Conservation (phyloP, 805 yeast genomes). For the Sugiyamaella lignohabitans region DNA sequence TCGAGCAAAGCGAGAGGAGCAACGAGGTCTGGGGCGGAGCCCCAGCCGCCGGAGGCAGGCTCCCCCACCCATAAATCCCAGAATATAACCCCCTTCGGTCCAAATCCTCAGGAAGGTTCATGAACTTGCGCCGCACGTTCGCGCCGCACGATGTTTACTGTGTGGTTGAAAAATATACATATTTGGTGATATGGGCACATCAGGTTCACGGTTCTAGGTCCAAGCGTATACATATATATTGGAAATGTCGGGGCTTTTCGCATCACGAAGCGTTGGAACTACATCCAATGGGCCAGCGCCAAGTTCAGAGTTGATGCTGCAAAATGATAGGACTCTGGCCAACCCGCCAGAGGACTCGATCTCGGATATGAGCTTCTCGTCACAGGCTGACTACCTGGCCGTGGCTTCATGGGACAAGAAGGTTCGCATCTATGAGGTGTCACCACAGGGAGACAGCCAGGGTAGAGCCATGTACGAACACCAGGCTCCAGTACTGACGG, state of each 20-base stretch:
- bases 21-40: too few relatives aligned
- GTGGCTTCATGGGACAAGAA: slow-evolving; percentile 93
- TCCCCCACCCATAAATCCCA: too few relatives aligned
- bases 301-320: slow-evolving; percentile 14
- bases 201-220: too few relatives aligned
- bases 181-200: too few relatives aligned
- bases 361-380: slow-evolving; percentile 76
- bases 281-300: neutral
- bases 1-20: too few relatives aligned
- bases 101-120: too few relatives aligned
- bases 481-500: slow-evolving; percentile 75
- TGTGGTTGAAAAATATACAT: too few relatives aligned
- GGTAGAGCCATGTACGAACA: slow-evolving; percentile 89
- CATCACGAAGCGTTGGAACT: neutral
- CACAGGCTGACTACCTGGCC: slow-evolving; percentile 73
- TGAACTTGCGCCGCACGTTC: too few relatives aligned
- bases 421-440: slow-evolving; percentile 85
- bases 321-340: slow-evolving; percentile 34
- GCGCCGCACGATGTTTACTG: too few relatives aligned
- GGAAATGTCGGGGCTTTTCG: neutral
- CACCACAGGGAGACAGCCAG: slow-evolving; percentile 66
- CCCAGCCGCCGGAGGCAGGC: too few relatives aligned
- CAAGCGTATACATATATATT: too few relatives aligned
- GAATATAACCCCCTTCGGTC: too few relatives aligned
- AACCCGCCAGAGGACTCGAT: slow-evolving; percentile 92